These are phyloP conservation scores for Tanozyma kutaoensis DNA, from an alignment of 805 yeast genomes.

Conservation along the genomic window DNA sequence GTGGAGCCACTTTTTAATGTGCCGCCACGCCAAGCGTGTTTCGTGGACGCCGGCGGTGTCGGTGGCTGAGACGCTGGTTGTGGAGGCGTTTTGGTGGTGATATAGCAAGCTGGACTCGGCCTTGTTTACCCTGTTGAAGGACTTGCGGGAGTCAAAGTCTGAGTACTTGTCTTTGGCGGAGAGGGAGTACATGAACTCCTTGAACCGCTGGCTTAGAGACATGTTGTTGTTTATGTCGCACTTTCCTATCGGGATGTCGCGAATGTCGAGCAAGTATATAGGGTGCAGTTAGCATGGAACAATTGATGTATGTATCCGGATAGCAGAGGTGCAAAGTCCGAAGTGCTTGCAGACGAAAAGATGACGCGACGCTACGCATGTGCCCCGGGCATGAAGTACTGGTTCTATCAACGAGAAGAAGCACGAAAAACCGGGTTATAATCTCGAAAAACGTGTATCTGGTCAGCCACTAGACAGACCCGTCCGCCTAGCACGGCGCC, in stretches of 20 bases:
- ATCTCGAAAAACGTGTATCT: too few species aligned
- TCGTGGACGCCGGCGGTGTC: constrained; percentile 62
- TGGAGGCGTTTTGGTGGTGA: constrained; percentile 12
- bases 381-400: constrained; percentile 40
- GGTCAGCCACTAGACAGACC: too few species aligned
- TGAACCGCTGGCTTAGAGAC: constrained; percentile 27
- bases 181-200: constrained; percentile 48
- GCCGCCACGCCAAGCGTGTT: constrained; percentile 72
- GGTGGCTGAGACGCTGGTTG: constrained; percentile 14
- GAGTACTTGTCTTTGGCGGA: constrained; percentile 62
- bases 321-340: not conserved
- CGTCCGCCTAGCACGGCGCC: too few species aligned
- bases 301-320: not conserved
- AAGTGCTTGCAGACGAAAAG: not conserved
- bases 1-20: constrained; percentile 73
- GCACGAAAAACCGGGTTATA: constrained; percentile 35
- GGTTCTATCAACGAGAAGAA: constrained; percentile 22
- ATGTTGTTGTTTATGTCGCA: constrained; percentile 2
- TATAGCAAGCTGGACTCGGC: constrained; percentile 16
- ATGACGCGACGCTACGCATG: too few species aligned
- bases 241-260: not conserved
- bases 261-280: not conserved
- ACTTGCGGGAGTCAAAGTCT: constrained; percentile 41
- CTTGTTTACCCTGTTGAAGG: constrained; percentile 27
- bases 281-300: not conserved